Conservation (phyloP, 108 stramenopile genomes). For the Hondaea fermentalgiana region DNA sequence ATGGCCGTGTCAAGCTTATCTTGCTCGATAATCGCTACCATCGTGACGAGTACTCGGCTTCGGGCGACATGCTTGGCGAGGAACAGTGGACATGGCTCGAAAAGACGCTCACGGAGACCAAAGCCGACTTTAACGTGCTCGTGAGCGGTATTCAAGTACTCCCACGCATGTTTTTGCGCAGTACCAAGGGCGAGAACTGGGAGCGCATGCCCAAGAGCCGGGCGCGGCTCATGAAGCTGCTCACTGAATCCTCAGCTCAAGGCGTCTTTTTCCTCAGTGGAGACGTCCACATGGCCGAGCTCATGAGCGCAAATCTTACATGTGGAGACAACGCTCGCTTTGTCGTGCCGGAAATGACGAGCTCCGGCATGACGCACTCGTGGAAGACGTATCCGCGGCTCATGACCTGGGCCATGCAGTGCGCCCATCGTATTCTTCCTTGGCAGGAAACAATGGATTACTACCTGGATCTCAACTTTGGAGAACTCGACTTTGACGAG, state of each 20-base stretch:
- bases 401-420: conserved; percentile 19
- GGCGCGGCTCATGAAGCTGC: conserved; percentile 55
- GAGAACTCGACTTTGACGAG: conserved; percentile 66
- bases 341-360: conserved; percentile 60
- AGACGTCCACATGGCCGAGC: conserved; percentile 70
- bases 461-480: conserved; percentile 59
- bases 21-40: conserved; percentile 18
- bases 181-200: conserved; percentile 64
- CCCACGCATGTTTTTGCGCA: conserved; percentile 48
- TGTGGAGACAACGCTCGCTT: background rate
- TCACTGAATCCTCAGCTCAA: conserved; percentile 51
- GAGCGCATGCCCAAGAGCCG: conserved; percentile 54
- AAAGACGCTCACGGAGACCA: conserved; percentile 52
- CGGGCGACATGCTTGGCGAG: conserved; percentile 66
- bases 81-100: conserved; percentile 75
- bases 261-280: conserved; percentile 59
- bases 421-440: conserved; percentile 40
- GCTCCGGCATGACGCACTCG: conserved; percentile 67
- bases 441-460: conserved; percentile 50
- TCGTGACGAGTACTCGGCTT: background rate
- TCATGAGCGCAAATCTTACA: conserved; percentile 57
- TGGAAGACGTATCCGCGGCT: conserved; percentile 47
- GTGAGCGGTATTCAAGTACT: conserved; percentile 64
- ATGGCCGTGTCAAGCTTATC: background rate
- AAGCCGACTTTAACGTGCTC: conserved; percentile 62